Percentiles rank a stretch among this genome's conserved stretches.
phyloP scores from a whole-genome alignment of 148 eudicot species.

The Vaccinium corymbosum region DNA sequence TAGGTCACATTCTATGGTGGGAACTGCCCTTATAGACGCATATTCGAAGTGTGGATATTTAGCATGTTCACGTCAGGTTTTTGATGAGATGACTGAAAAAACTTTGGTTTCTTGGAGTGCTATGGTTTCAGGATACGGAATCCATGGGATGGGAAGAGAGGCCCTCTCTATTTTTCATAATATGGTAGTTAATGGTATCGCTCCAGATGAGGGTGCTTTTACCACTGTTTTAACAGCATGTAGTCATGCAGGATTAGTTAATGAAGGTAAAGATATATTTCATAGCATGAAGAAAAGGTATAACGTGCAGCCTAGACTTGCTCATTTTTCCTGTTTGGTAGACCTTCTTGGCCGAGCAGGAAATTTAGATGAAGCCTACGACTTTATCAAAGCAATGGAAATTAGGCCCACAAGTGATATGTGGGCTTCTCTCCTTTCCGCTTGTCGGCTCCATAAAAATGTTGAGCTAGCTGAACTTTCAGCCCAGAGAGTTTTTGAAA shows the following conservation, averaged over 20 bases:
- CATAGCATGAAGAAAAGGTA: conserved; percentile 21
- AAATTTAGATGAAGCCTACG: conserved; percentile 37
- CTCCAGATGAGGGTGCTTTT: conserved; percentile 34
- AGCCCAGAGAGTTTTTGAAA: conserved; percentile 23
- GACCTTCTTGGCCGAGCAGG: conserved; percentile 44
- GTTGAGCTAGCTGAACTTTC: conserved; percentile 33
- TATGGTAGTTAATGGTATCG: conserved; percentile 21
- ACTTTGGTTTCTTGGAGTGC: conserved; percentile 39
- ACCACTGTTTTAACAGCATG: conserved; percentile 40
- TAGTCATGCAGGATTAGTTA: conserved; percentile 40
- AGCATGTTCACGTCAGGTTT: conserved; percentile 24
- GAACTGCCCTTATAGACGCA: conserved; percentile 37
- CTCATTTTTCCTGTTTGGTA: conserved; percentile 38
- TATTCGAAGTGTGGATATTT: conserved; percentile 36
- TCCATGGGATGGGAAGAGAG: conserved; percentile 34
- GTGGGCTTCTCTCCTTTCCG: conserved; percentile 36
- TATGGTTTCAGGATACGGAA: conserved; percentile 35
- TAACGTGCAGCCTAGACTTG: conserved; percentile 27
- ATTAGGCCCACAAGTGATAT: conserved; percentile 30
- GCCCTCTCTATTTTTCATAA: conserved; percentile 25
- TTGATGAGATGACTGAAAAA: conserved; percentile 31
- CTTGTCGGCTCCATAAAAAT: conserved; percentile 35
- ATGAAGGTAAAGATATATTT: conserved; percentile 33
- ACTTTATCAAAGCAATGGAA: conserved; percentile 25
- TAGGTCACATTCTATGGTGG: conserved; percentile 28